A percentile compares a stretch with the other conserved stretches of the same genome.
These are phyloP conservation scores for Avena insularis DNA, from an alignment of 176 grass and related monocot species.

Conservation along the genomic window DNA sequence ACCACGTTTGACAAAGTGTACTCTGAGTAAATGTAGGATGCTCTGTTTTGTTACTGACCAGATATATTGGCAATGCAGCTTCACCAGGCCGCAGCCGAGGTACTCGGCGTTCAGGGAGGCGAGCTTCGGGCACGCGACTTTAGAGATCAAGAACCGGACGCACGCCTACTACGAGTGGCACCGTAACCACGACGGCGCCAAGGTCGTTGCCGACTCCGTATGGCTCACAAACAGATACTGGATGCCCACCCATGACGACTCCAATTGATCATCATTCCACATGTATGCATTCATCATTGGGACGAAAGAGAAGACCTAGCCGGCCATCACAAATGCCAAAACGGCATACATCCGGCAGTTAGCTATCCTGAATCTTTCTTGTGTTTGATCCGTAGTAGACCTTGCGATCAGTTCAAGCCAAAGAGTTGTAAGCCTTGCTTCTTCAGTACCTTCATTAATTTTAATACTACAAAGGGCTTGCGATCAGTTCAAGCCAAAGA, in stretches of 20 bases:
- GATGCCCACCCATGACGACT: background rate
- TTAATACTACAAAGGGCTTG: too few relatives aligned
- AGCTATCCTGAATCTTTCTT: too few relatives aligned
- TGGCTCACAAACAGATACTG: background rate
- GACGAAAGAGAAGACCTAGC: background rate
- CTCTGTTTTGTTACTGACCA: background rate
- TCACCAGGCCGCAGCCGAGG: background rate
- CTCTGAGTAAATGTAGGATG: too few relatives aligned
- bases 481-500: too few relatives aligned
- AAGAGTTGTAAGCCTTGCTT: background rate
- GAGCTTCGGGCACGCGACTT: background rate
- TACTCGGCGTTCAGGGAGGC: background rate
- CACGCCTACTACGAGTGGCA: background rate
- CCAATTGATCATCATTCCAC: background rate
- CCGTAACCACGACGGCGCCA: background rate
- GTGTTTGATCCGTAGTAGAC: too few relatives aligned
- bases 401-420: too few relatives aligned
- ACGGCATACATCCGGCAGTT: background rate
- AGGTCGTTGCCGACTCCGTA: background rate
- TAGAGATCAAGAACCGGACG: slow-evolving; percentile 2
- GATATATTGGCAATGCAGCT: background rate
- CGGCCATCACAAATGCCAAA: background rate
- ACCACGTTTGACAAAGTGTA: too few relatives aligned
- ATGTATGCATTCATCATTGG: background rate
- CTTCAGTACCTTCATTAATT: background rate